These are phyloP conservation scores for Magnusiomyces ingens DNA, from an alignment of 1,139 yeast genomes.

Conservation along the genomic window DNA sequence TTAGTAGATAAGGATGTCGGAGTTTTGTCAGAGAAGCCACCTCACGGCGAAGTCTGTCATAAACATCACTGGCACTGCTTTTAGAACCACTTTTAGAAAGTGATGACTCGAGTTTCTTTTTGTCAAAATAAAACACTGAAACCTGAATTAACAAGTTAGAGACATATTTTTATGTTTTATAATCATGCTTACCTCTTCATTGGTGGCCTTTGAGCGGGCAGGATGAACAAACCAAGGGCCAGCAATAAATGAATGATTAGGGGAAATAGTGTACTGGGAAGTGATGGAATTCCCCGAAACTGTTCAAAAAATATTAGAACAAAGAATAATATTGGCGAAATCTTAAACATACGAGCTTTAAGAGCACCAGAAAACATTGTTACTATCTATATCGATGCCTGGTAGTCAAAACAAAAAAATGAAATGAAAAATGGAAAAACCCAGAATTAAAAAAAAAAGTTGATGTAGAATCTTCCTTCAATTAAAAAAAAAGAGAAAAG, in stretches of 20 bases:
- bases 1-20: conserved; percentile 80
- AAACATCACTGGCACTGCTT: conserved; percentile 34
- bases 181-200: conserved; percentile 22
- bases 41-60: conserved; percentile 46
- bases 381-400: neutral
- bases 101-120: conserved; percentile 59
- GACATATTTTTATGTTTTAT: conserved; percentile 13
- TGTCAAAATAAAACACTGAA: conserved; percentile 84
- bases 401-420: neutral
- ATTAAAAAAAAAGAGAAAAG: neutral
- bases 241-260: conserved; percentile 63
- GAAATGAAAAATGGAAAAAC: neutral
- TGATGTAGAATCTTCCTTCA: neutral
- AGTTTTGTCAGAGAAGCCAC: conserved; percentile 68
- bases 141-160: conserved; percentile 35
- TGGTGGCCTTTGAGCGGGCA: conserved; percentile 56
- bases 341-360: conserved; percentile 8
- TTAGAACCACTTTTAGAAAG: conserved; percentile 47
- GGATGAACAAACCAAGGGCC: conserved; percentile 87
- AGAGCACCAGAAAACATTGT: conserved; percentile 11
- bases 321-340: neutral
- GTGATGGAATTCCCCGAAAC: conserved; percentile 40
- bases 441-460: no score
- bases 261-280: conserved; percentile 64
- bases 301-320: neutral